Evolutionary conservation across 495 filamentous ascomycete genomes (phyloP), one percentile per base, ranked within the genome.

Genomic region (Trichoderma orchidacearum): DNA sequence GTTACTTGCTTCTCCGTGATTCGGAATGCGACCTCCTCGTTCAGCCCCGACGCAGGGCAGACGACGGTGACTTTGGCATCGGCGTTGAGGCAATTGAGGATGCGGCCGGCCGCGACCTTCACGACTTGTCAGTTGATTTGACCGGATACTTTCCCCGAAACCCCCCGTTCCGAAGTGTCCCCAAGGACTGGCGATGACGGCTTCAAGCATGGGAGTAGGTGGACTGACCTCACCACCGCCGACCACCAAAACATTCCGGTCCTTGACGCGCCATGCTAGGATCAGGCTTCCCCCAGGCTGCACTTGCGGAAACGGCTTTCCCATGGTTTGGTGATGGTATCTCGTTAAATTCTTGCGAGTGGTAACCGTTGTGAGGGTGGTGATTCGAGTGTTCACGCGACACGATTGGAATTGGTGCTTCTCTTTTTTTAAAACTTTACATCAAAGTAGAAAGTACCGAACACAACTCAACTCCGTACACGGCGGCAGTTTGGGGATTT

Each of bases 41-140:
- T 91, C 36, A 96, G 80, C 35, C 92, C 88, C 48, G 78, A 64
- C n/a, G 80, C 64, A 2, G 93, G 93, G 53, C 82, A 85, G 35
- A 96, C 77, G 50, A 96, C 83, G 32, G 86, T 93, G 17, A 97
- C 87, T 61, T 81, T 77, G 61, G 93, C 94, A 63, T 96, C 91
- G 65, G 94, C 94, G 64, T 96, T 95, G 65, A 98, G 88, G 31
- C 89, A 80, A 65, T 92, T 84, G 32, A 96, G 75, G 57, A 97
- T 96, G 51, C 93, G 89, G 54, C 91, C 90, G 30, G 93, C 93
- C 45, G 93, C 93, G 59, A 98, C 93, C 92, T 96, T 92, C 45
- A 94, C 93, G 59, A 98, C 93, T 91, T 96, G 62, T 32, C 54
- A 25, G 34, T n/a, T 53, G 41, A 27, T 55, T 15, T 3, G 11